Base-by-base conservation (phyloP, 345 rosid species). In the Pistacia vera region DNA sequence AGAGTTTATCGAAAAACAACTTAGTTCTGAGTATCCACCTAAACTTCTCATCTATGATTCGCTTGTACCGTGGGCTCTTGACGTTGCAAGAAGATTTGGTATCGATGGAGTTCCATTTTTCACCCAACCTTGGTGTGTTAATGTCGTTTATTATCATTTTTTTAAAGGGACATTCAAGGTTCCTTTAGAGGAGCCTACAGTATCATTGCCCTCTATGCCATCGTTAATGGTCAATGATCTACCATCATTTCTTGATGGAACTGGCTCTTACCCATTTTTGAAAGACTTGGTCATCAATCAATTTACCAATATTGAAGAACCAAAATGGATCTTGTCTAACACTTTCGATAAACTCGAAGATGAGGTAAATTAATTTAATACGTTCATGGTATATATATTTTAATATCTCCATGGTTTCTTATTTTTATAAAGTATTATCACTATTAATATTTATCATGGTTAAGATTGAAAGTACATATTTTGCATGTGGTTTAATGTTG, bases 331-430 rank as follows among this genome's bases (percentile, higher is more conserved):
- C 9, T 70, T 84, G 3, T 30, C 71, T 22, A 88, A 90, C 74
- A 69, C 90, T 71, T 86, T 90, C 75, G 74, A 75, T 68, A 78
- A 71, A 51, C 78, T 87, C 71, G 88, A 92, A 76, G 78, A 78
- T 18, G 82, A 92, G 86, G 90, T 88, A 83, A 41, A 18, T 30
- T 44, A 13, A 28, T 30, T 30, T 30, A 30, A 30, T 30, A 1
- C 5, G 36, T 22, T 49, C 12, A 49, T 8, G 2, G 2, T 49
- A 46, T 49, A 2, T 9, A 25, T 25, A 25, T 25, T 25, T 49
- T 13, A 11, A 49, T 49, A 9, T 49, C 12, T 0, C 12, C 54
- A 49, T 9, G 54, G 54, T 49, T 49, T 49, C 11, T 8, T 49
- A 2, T 49, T 49, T 8, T 58, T 58, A n/a, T 58, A 3, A 4